phyloP scores from a whole-genome alignment of 176 grass and related monocot species.

The Rhynchospora tenuis region DNA sequence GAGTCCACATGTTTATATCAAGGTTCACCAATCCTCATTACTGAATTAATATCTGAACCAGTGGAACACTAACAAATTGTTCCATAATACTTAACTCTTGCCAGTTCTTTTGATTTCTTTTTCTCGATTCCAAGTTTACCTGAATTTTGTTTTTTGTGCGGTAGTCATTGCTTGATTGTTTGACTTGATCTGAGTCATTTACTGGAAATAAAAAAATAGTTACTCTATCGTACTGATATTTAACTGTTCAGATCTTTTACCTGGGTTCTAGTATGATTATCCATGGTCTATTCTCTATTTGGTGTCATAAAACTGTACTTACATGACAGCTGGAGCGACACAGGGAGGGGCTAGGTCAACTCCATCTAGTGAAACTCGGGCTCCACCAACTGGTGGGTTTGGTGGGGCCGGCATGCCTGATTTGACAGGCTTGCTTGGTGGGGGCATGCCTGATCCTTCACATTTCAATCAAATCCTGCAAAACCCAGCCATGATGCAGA shows the following conservation, averaged over 20 bases:
- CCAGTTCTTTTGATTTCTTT: neutral
- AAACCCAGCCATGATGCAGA: conserved; percentile 95
- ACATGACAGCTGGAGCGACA: conserved; percentile 43
- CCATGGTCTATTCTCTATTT: neutral
- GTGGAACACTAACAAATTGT: neutral
- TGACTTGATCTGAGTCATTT: neutral
- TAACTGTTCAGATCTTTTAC: conserved; percentile 9
- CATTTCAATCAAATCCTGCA: conserved; percentile 70
- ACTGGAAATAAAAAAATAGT: neutral
- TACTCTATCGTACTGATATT: neutral
- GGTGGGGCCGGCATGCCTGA: conserved; percentile 43
- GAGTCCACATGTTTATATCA: neutral
- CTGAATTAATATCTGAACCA: neutral
- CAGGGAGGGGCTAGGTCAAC: conserved; percentile 44
- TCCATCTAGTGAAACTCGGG: conserved; percentile 38
- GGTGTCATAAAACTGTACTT: neutral
- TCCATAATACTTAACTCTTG: neutral
- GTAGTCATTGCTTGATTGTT: neutral
- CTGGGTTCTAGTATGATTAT: neutral
- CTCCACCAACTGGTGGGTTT: conserved; percentile 31
- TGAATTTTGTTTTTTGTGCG: neutral
- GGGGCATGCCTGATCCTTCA: conserved; percentile 50
- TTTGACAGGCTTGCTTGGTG: conserved; percentile 60
- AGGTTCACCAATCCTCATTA: neutral
- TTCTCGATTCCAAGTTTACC: neutral